These are phyloP conservation scores for Combretum micranthum DNA, from an alignment of 345 rosid species.

Conservation along the genomic window DNA sequence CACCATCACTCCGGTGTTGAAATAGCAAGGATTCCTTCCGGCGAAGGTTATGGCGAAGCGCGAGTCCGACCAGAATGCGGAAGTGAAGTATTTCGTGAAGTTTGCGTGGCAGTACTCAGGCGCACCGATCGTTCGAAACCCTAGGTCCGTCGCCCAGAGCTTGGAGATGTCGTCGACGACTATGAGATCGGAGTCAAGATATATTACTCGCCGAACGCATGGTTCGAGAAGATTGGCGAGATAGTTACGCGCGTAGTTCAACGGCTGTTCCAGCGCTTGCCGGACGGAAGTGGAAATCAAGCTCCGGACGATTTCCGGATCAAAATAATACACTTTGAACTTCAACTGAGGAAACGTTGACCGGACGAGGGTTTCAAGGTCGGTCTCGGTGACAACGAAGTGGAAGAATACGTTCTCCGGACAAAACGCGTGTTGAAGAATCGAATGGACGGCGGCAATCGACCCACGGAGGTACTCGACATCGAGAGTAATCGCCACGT, in stretches of 20 bases:
- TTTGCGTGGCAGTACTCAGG: conserved; percentile 95
- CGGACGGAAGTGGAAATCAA: conserved; percentile 83
- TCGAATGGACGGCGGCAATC: conserved; percentile 90
- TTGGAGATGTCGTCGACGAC: conserved; percentile 79
- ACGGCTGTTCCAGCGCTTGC: conserved; percentile 90
- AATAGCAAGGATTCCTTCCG: conserved; percentile 70
- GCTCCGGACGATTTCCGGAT: conserved; percentile 65
- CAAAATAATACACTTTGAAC: conserved; percentile 80
- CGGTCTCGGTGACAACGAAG: conserved; percentile 70
- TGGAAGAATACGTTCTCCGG: conserved; percentile 89
- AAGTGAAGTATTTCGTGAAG: conserved; percentile 82
- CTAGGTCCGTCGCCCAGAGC: conserved; percentile 62
- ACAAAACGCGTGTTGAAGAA: conserved; percentile 65
- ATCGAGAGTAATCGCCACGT: conserved; percentile 87
- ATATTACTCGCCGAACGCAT: conserved; percentile 77
- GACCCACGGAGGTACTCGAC: conserved; percentile 90
- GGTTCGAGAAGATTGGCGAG: conserved; percentile 77
- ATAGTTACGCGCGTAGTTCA: conserved; percentile 91
- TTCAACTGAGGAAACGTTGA: conserved; percentile 79
- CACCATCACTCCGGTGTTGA: conserved; percentile 95
- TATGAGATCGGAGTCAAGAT: conserved; percentile 84
- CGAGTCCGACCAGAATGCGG: conserved; percentile 57
- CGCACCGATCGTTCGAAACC: conserved; percentile 79
- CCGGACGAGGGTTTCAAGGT: conserved; percentile 56
- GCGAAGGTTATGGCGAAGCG: conserved; percentile 41